A percentile compares a stretch with the other conserved stretches of the same genome.
Evolutionary conservation across 2,329 filamentous ascomycete species (phyloP).

Genomic region (Colletotrichum sp.): DNA sequence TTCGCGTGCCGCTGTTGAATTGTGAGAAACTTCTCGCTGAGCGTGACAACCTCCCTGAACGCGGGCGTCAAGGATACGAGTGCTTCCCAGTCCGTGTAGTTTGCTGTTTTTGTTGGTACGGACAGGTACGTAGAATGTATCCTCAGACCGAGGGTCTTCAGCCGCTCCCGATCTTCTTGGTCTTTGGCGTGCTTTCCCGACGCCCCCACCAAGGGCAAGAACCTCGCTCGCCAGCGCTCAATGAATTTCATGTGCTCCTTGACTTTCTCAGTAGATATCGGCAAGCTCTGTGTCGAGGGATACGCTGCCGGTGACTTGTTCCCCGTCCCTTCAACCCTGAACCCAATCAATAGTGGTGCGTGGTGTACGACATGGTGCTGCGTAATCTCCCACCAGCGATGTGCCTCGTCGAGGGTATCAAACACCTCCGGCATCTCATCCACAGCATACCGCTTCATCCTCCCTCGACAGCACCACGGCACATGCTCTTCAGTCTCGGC

Average conservation of each 20-base stretch:
- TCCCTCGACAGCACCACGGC: constrained; percentile 14
- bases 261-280: not conserved
- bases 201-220: constrained; percentile 25
- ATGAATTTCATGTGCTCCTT: constrained; percentile 20
- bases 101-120: constrained; percentile 29
- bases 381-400: constrained; percentile 14
- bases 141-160: not conserved
- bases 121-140: constrained; percentile 5
- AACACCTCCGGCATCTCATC: constrained; percentile 13
- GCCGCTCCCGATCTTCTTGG: not conserved
- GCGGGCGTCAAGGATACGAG: constrained; percentile 43
- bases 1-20: not conserved
- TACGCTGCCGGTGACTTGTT: not conserved
- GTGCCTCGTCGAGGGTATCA: constrained; percentile 2
- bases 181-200: not conserved
- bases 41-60: constrained; percentile 31
- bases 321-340: constrained; percentile 4
- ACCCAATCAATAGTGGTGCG: constrained; percentile 2
- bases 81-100: constrained; percentile 37
- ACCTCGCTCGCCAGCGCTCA: not conserved
- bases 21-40: not conserved
- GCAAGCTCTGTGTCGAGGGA: not conserved
- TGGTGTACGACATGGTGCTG: constrained; percentile 10
- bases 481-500: not conserved
- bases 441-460: not conserved